phyloP scores from a whole-genome alignment of 228 moss, liverwort and hornwort species.

The Sphagnum magellanicum region DNA sequence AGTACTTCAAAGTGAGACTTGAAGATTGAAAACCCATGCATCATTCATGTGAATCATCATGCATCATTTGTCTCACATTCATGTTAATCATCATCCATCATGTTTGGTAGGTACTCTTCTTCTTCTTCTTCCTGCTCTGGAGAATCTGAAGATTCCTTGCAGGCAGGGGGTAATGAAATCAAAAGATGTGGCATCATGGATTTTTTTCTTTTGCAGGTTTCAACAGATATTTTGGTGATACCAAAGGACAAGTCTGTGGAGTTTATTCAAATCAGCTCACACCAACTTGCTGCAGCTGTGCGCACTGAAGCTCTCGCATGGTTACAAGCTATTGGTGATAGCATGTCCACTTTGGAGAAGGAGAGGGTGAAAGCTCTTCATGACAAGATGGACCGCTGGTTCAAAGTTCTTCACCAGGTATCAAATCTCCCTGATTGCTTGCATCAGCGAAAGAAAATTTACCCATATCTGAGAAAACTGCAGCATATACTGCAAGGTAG shows the following conservation, averaged over 20 bases:
- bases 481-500: too few species aligned
- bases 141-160: too few species aligned
- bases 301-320: conserved; percentile 52
- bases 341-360: conserved; percentile 50
- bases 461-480: too few species aligned
- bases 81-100: too few species aligned
- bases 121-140: too few species aligned
- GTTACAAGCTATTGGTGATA: conserved; percentile 54
- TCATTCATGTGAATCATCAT: not conserved
- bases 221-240: conserved; percentile 49
- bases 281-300: conserved; percentile 64
- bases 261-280: conserved; percentile 62
- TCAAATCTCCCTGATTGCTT: not conserved
- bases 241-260: conserved; percentile 63
- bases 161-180: too few species aligned
- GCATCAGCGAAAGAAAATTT: too few species aligned
- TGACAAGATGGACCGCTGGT: conserved; percentile 53
- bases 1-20: conserved; percentile 59
- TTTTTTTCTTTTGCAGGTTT: conserved; percentile 26
- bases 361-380: conserved; percentile 43
- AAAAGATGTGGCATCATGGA: too few species aligned
- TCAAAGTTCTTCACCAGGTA: conserved; percentile 41
- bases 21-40: not conserved
- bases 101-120: too few species aligned
- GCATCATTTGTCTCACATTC: too few species aligned